A percentile compares a stretch with the other conserved stretches of the same genome.
Evolutionary conservation across 768 basidiomycete species (phyloP).

Genomic region (Leccinum variicolor): DNA sequence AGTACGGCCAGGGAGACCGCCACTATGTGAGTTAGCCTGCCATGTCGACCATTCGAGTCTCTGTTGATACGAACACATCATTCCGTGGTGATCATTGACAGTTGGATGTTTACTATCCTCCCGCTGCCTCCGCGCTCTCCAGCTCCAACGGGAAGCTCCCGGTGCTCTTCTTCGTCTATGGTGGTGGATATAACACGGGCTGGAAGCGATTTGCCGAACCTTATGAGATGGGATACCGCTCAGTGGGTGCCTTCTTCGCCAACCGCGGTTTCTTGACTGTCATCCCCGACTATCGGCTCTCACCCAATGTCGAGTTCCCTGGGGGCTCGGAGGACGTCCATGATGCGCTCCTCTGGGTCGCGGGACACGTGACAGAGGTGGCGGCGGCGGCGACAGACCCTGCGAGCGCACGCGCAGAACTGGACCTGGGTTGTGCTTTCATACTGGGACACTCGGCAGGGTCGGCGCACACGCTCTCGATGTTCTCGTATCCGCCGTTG

Average conservation of each 20-base stretch:
- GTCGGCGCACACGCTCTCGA: constrained; percentile 45
- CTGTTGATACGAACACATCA: neutral
- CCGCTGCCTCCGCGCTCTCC: constrained; percentile 21
- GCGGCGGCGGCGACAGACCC: constrained; percentile 2
- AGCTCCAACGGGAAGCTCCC: constrained; percentile 35
- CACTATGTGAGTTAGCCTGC: constrained; percentile 28
- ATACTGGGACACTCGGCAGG: constrained; percentile 65
- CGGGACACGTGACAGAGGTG: constrained; percentile 30
- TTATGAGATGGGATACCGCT: constrained; percentile 50
- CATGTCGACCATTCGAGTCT: neutral
- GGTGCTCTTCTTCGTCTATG: constrained; percentile 63
- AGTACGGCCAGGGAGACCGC: constrained; percentile 47
- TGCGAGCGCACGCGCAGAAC: constrained; percentile 12
- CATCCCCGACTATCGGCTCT: constrained; percentile 67
- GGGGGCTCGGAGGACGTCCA: constrained; percentile 53
- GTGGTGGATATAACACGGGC: constrained; percentile 59
- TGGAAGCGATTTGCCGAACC: constrained; percentile 46
- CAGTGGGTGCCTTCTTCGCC: constrained; percentile 61
- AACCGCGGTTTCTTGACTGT: constrained; percentile 54
- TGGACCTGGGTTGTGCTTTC: constrained; percentile 43
- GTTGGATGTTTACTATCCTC: constrained; percentile 69
- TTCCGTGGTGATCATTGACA: constrained; percentile 21
- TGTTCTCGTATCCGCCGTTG: constrained; percentile 34
- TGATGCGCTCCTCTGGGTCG: constrained; percentile 57
- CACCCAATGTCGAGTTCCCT: constrained; percentile 56